phyloP scores from a whole-genome alignment of 129 eudicot species.

The Deinandra increscens region DNA sequence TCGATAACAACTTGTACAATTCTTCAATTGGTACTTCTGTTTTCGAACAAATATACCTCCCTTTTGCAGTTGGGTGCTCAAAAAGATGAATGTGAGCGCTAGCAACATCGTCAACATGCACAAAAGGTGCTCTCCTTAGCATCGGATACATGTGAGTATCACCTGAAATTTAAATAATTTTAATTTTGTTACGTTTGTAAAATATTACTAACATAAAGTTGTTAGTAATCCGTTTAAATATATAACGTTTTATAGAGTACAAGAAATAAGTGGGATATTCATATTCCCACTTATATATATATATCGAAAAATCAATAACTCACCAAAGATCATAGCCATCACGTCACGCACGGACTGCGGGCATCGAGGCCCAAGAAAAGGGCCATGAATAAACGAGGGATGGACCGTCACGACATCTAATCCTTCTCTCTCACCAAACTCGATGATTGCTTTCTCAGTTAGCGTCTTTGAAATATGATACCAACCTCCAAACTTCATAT shows the following conservation, averaged over 20 bases:
- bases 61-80: conserved; percentile 44
- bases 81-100: conserved; percentile 52
- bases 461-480: conserved; percentile 42
- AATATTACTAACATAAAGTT: too few species aligned
- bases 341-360: conserved; percentile 35
- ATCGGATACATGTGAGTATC: conserved; percentile 14
- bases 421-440: conserved; percentile 47
- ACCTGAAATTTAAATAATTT: conserved; percentile 23
- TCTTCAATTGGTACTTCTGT: conserved; percentile 34
- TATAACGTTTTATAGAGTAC: too few species aligned
- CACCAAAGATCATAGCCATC: conserved; percentile 53
- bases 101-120: conserved; percentile 61
- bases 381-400: conserved; percentile 50
- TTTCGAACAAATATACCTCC: conserved; percentile 60
- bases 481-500: conserved; percentile 4
- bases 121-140: conserved; percentile 19
- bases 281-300: too few species aligned
- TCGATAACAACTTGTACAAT: conserved; percentile 35
- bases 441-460: conserved; percentile 41
- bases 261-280: too few species aligned
- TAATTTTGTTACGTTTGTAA: not conserved
- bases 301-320: too few species aligned
- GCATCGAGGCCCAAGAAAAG: conserved; percentile 44
- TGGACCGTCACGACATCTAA: conserved; percentile 46
- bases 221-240: too few species aligned